Base-by-base conservation (phyloP, 352 stramenopile genomes). In the Globisporangium middletonii region DNA sequence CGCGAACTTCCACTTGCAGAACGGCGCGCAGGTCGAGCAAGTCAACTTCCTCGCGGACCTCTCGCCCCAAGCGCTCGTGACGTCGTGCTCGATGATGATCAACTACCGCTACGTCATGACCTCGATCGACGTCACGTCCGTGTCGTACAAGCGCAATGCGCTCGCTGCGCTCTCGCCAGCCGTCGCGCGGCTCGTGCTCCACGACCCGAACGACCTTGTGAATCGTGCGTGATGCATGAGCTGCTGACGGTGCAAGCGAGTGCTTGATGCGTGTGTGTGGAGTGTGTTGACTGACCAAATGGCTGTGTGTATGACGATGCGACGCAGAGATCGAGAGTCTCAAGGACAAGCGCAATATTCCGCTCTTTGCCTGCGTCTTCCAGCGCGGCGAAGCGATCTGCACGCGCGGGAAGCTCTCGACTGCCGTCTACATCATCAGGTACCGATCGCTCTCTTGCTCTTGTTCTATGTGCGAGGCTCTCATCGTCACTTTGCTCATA, bases 31-130 rank as follows among this genome's bases (percentile, higher is more conserved):
- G 60, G 82, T 94, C 18, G 84, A 94, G 59, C 83, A 91, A 50
- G 71, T 94, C 54, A 92, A 94, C 52, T 94, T 92, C 52, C 69
- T 85, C 38, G 84, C 82, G 0, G 81, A 94, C 57, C 72, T 69
- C 16, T 86, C 80, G 3, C 59, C 65, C 8, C 66, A 73, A 18
- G 75, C 74, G 11, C 57, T 90, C 37, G 54, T 57, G 16, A 72
- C 54, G 8, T 73, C 79, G 23, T 71, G 86, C 6, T 79, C 77
- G 8, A 83, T 89, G 64, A 94, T 94, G 84, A 88, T 94, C 68
- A 94, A 94, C 63, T 94, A 94, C 56, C 80, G 84, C 48, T 94
- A 94, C 57, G 87, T 78, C 57, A 92, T 94, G 79, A 89, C 70
- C 5, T 88, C 77, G 33, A 82, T 89, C 50, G 75, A 89, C 30